Evolutionary conservation across 164 flowering plant genomes (phyloP), one percentile per base, ranked within the genome.

Genomic region (Aristolochia contorta): DNA sequence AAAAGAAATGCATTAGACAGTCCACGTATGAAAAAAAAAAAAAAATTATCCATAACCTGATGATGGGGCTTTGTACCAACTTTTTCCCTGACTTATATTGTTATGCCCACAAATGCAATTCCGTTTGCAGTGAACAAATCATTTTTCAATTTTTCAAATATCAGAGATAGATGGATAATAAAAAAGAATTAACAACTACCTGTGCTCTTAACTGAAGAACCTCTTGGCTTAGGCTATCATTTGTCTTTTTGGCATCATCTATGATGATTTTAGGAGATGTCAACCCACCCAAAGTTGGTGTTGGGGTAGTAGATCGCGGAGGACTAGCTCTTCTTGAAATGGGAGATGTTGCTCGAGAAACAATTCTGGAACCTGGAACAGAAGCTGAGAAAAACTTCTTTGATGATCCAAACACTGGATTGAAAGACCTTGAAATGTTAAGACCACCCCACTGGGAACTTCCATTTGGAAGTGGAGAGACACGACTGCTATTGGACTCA

Each of bases 321-420:
- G 97, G 97, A 64, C 99, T 93, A 16, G 87, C 65, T 37, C 99
- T 78, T 70, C 99, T 85, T 57, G 99, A 93, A 69, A 90, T 81
- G 25, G 99, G 99, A 41, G 99, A 93, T 68, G 99, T 86, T 66
- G 96, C 97, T 48, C 99, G 87, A 66, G 99, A 93, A 62, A 78
- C 94, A 69, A 93, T 93, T 84, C 99, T 80, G 20, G 99, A 90
- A 56, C 95, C 97, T 59, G 99, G 99, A 76, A 93, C 96, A 60
- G 99, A 93, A 60, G 97, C 97, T 49, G 99, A 93, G 83, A 88
- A 88, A 54, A 84, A 86, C 62, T 93, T 93, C 73, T 93, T 93
- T 50, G 98, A 93, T 62, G 97, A 84, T 9, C 96, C 98, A 79
- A 87, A 87, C 19, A 87, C 84, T 22, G 96, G 96, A 83, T 92